A percentile compares a stretch with the other conserved stretches of the same genome.
Evolutionary conservation across 257 asterid species (phyloP).

Genomic region (Solanum sejunctum): DNA sequence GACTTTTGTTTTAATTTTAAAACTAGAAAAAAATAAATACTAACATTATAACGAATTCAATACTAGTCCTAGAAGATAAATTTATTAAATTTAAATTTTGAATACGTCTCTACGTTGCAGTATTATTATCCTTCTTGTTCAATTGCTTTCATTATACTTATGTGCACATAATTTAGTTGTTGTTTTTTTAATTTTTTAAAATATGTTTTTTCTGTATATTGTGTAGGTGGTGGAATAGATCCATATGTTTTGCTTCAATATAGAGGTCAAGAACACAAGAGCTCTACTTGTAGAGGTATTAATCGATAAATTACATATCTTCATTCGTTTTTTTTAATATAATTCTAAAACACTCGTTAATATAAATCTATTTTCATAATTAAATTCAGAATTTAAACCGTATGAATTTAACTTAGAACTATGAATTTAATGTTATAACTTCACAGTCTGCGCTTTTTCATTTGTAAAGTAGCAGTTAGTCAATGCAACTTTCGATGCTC

Average conservation of each 20-base stretch:
- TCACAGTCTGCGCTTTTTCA: too few species aligned
- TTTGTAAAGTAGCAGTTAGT: too few species aligned
- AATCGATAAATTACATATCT: not conserved
- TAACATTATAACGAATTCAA: not conserved
- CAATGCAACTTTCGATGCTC: too few species aligned
- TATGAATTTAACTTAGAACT: not conserved
- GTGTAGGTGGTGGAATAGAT: slow-evolving; percentile 19
- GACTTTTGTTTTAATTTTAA: not conserved
- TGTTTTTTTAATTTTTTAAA: not conserved
- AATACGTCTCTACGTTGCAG: fast-evolving
- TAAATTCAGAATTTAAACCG: not conserved
- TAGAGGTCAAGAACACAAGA: slow-evolving; percentile 23
- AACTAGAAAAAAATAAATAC: not conserved
- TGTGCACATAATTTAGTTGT: not conserved
- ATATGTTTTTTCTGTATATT: not conserved
- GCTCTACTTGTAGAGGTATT: slow-evolving; percentile 15
- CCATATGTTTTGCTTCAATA: slow-evolving; percentile 27
- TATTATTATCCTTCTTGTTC: not conserved
- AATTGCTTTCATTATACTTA: not conserved
- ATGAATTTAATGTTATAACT: not conserved
- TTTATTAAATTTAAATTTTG: not conserved
- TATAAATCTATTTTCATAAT: not conserved
- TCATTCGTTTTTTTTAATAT: not conserved
- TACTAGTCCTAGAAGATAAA: not conserved
- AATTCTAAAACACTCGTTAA: not conserved